phyloP scores from a whole-genome alignment of 2,329 filamentous ascomycete species.

The Fusarium brevicatenulatum region DNA sequence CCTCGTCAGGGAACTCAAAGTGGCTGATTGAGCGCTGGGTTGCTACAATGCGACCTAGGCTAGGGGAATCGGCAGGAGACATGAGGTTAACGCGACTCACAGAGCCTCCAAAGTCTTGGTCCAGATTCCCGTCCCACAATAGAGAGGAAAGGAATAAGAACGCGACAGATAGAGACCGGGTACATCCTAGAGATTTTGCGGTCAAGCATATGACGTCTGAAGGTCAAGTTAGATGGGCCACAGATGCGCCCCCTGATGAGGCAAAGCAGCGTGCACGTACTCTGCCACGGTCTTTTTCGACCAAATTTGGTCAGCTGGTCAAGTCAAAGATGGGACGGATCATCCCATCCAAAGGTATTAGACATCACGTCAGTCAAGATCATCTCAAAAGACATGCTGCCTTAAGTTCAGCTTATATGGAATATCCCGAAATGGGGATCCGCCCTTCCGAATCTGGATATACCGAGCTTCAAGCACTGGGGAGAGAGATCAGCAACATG shows the following conservation, averaged over 20 bases:
- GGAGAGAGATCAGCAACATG: conserved; percentile 34
- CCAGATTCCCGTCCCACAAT: conserved; percentile 48
- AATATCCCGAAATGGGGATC: conserved; percentile 42
- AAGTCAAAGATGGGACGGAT: conserved; percentile 33
- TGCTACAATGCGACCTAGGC: conserved; percentile 23
- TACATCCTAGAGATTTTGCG: conserved; percentile 47
- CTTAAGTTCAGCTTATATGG: conserved; percentile 15
- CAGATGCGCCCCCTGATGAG: conserved; percentile 34
- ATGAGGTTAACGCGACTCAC: conserved; percentile 1
- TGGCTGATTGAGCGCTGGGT: conserved; percentile 38
- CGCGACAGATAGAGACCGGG: conserved; percentile 38
- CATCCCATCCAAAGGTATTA: conserved; percentile 2
- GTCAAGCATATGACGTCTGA: conserved; percentile 31
- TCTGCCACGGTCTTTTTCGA: conserved; percentile 42
- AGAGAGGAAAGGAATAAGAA: conserved; percentile 44
- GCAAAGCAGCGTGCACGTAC: conserved; percentile 2
- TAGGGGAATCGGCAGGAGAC: background rate
- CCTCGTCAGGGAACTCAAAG: conserved; percentile 13
- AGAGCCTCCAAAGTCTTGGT: conserved; percentile 48
- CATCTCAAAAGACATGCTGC: background rate
- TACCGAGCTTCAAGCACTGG: conserved; percentile 34
- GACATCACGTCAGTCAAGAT: background rate
- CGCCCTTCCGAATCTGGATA: conserved; percentile 36
- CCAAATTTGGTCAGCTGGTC: conserved; percentile 45
- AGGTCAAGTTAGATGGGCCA: conserved; percentile 41